These are phyloP conservation scores for Aspergillus viridinutans DNA, from an alignment of 2,329 filamentous ascomycete species.

Conservation along the genomic window DNA sequence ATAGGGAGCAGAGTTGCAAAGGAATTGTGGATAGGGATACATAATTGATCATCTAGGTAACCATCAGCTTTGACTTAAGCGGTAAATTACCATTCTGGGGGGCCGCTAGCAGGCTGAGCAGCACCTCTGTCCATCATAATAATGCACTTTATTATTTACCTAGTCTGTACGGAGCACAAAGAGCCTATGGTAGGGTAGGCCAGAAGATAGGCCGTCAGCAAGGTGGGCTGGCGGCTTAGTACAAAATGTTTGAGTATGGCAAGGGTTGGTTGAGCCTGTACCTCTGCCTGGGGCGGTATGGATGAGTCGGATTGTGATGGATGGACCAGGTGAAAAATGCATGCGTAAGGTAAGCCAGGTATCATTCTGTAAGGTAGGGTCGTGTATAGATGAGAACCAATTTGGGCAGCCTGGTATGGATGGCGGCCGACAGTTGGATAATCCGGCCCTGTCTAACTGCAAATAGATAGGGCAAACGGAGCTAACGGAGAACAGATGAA, in stretches of 20 bases:
- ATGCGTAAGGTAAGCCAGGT: not conserved
- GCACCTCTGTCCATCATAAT: not conserved
- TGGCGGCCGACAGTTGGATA: not conserved
- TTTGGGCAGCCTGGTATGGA: not conserved
- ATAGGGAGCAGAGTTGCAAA: slow-evolving; percentile 6
- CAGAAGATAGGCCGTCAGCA: too few species aligned
- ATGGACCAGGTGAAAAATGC: not conserved
- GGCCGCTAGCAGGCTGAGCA: not conserved
- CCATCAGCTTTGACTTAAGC: not conserved
- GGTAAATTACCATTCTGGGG: too few species aligned
- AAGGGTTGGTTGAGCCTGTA: not conserved
- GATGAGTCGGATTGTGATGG: not conserved
- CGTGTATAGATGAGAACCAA: not conserved
- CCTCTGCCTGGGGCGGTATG: not conserved
- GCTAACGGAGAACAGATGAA: not conserved
- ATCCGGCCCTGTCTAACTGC: not conserved
- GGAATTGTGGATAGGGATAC: slow-evolving; percentile 1
- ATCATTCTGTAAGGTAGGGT: not conserved
- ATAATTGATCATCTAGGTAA: not conserved
- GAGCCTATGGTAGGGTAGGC: too few species aligned
- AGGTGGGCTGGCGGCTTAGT: not conserved
- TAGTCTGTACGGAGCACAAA: not conserved
- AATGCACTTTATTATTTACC: not conserved
- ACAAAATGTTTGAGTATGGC: not conserved
- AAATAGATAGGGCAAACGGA: not conserved